These are phyloP conservation scores for Amoeboaphelidium occidentale DNA, from an alignment of 371 early-diverging fungal genomes.

Conservation along the genomic window DNA sequence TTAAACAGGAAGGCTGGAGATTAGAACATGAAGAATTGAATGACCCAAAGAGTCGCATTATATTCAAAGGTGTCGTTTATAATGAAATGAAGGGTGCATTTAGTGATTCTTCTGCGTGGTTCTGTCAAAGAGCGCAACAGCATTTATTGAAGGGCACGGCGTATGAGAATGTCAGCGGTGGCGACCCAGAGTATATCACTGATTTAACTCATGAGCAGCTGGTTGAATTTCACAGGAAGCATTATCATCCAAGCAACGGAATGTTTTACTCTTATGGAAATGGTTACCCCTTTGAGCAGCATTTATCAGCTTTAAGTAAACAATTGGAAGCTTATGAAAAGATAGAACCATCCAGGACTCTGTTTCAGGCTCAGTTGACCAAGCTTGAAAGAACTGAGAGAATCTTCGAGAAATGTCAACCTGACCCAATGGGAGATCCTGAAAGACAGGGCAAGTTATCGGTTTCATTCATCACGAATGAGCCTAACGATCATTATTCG, in stretches of 20 bases:
- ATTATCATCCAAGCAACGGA: slow-evolving; percentile 78
- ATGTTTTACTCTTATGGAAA: slow-evolving; percentile 66
- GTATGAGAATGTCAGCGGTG: slow-evolving; percentile 61
- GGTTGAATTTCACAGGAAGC: slow-evolving; percentile 43
- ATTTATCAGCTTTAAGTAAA: background rate
- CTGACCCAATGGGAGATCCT: slow-evolving; percentile 47
- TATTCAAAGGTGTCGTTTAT: slow-evolving; percentile 80
- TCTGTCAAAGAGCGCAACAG: slow-evolving; percentile 22
- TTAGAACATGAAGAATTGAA: slow-evolving; percentile 25
- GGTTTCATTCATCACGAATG: slow-evolving; percentile 50
- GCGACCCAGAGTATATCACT: slow-evolving; percentile 67
- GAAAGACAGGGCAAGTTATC: slow-evolving; percentile 55
- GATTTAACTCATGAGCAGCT: slow-evolving; percentile 59
- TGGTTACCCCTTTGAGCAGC: background rate
- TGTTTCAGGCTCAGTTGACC: no score
- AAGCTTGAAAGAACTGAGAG: no score
- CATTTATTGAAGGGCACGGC: slow-evolving; percentile 57
- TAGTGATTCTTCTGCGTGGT: slow-evolving; percentile 12
- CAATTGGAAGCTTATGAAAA: background rate
- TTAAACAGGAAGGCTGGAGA: slow-evolving; percentile 83
- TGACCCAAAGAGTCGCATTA: slow-evolving; percentile 12
- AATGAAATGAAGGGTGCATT: slow-evolving; percentile 93
- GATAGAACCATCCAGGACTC: background rate
- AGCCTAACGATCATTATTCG: slow-evolving; percentile 3
- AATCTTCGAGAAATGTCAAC: no score